Base-by-base conservation (phyloP, 2,329 filamentous ascomycete species). In the Drechslerella coelobrocha region DNA sequence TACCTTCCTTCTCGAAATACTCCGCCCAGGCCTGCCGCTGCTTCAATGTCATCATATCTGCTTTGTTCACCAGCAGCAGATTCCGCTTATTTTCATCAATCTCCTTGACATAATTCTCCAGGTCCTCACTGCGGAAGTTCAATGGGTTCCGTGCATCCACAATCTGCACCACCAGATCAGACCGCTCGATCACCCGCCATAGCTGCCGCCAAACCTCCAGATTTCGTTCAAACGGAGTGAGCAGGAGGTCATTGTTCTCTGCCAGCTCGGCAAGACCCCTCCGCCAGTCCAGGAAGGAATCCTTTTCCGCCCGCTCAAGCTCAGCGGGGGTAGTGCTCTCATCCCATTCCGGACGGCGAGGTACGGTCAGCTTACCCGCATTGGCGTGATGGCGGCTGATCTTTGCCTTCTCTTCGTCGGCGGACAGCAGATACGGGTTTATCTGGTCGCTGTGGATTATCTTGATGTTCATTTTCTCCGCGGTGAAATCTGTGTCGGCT, bases 211-310 rank as follows among this genome's bases (percentile, higher is more conserved):
- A 99, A 26, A 99, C 94, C 77, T 99, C 95, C 72, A 99, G 78
- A 78, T 99, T 99, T 68, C 94, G 86, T 83, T 99, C 94, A 77
- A 99, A 99, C 0, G 94, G 94, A 0, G 94, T 99, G 91, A 99
- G 92, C 60, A 99, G 84, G 61, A 99, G 81, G 78, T 99, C 94
- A 66, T 97, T 88, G 76, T 90, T 91, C 81, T 99, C 93, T 77
- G 97, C 91, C 59, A 99, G 81, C 78, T 97, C 92, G 0, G 95
- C 94, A 65, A 99, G 81, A 0, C 92, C 92, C 77, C 94, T 84
- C 75, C 94, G 84, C 94, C 94, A 99, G 73, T 91, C 84, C 65
- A 99, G 79, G 73, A 99, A 86, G 76, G 86, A 87, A 73, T 92
- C 88, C 75, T 88, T 86, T 82, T 99, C 94, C 75, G 84, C 83